Conservation (phyloP, 2,329 filamentous ascomycete species). For the Aureobasidium zeae region DNA sequence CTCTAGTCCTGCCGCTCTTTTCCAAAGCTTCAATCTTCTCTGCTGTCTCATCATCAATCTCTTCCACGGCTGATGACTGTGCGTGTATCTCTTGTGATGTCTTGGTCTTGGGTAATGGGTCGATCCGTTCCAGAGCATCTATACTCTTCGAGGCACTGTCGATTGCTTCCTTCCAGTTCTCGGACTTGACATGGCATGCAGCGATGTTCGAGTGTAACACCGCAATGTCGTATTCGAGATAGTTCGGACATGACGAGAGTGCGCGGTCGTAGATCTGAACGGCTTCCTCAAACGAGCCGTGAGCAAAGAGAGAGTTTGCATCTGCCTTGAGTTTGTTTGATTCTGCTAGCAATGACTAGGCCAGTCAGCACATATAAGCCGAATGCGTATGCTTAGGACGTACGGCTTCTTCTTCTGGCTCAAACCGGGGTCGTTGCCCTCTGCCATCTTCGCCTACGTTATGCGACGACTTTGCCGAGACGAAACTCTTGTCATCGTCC, state of each 20-base stretch:
- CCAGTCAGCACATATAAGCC: not conserved
- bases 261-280: slow-evolving; percentile 77
- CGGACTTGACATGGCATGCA: slow-evolving; percentile 76
- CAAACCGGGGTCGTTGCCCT: slow-evolving; percentile 24
- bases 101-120: slow-evolving; percentile 32
- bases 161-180: slow-evolving; percentile 76
- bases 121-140: slow-evolving; percentile 58
- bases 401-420: slow-evolving; percentile 38
- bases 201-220: slow-evolving; percentile 83
- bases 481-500: slow-evolving; percentile 16
- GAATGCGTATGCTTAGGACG: slow-evolving; percentile 14
- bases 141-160: slow-evolving; percentile 64
- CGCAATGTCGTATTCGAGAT: slow-evolving; percentile 79
- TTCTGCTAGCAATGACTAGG: slow-evolving; percentile 58
- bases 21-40: slow-evolving; percentile 36
- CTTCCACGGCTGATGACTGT: slow-evolving; percentile 34
- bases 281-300: slow-evolving; percentile 63
- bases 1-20: slow-evolving; percentile 34
- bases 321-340: slow-evolving; percentile 63
- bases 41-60: slow-evolving; percentile 39
- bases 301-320: slow-evolving; percentile 72
- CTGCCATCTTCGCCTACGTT: not conserved
- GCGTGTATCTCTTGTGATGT: slow-evolving; percentile 21
- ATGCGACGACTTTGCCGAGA: slow-evolving; percentile 11
- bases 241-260: slow-evolving; percentile 66